These are phyloP conservation scores for Pseudogymnoascus sp. DNA, from an alignment of 2,329 filamentous ascomycete species.

Conservation along the genomic window DNA sequence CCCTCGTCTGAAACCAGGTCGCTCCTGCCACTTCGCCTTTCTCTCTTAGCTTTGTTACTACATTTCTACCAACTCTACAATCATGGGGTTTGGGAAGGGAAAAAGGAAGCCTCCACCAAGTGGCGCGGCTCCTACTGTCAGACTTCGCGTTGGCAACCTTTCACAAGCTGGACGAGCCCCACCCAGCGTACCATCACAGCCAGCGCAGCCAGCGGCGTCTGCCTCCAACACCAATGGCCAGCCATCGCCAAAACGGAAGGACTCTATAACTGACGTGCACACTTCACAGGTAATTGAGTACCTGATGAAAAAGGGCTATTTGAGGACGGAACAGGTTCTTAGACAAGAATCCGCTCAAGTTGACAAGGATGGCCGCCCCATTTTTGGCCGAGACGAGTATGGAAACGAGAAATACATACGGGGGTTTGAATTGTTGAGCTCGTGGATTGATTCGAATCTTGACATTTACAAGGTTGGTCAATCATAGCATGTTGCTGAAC, in stretches of 20 bases:
- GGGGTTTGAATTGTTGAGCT: constrained; percentile 64
- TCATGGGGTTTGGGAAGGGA: not conserved
- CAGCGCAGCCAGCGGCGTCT: not conserved
- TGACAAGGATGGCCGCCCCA: constrained; percentile 70
- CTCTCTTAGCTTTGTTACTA: not conserved
- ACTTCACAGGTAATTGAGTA: constrained; percentile 74
- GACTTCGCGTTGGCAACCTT: not conserved
- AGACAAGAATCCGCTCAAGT: constrained; percentile 81
- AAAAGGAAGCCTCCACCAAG: not conserved
- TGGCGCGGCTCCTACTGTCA: not conserved
- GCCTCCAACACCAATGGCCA: not conserved
- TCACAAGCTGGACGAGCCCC: not conserved
- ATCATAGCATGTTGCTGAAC: constrained; percentile 17
- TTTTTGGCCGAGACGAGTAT: constrained; percentile 54
- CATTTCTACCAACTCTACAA: not conserved
- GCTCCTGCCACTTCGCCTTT: not conserved
- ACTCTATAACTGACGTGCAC: not conserved
- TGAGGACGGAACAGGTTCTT: constrained; percentile 83
- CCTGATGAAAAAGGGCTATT: constrained; percentile 90
- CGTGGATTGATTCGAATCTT: constrained; percentile 85
- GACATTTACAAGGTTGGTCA: constrained; percentile 81
- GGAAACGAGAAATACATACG: constrained; percentile 71
- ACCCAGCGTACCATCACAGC: not conserved
- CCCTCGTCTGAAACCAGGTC: not conserved
- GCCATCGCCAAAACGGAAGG: not conserved